A percentile compares a stretch with the other conserved stretches of the same genome.
phyloP scores from a whole-genome alignment of 345 rosid genomes.

The Gossypium herbaceum region DNA sequence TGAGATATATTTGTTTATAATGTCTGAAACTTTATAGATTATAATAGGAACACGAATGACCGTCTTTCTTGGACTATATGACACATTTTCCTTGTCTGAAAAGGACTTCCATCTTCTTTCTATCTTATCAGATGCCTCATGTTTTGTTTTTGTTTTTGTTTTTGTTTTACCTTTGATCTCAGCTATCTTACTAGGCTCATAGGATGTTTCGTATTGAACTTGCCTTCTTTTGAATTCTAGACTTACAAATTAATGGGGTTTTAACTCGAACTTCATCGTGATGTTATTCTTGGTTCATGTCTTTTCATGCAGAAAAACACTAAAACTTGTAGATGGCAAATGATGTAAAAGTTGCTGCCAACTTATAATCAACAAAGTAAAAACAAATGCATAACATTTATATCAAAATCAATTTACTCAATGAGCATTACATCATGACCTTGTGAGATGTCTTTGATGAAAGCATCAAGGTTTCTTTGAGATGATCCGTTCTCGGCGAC shows the following conservation, averaged over 20 bases:
- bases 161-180: background rate
- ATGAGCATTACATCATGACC: background rate
- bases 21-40: background rate
- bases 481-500: conserved; percentile 25
- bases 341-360: background rate
- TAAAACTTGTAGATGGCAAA: background rate
- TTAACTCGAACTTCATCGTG: background rate
- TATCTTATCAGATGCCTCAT: background rate
- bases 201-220: background rate
- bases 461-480: conserved; percentile 10
- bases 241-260: background rate
- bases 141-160: background rate
- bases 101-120: background rate
- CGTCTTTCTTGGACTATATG: background rate
- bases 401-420: background rate
- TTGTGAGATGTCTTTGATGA: background rate
- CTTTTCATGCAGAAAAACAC: background rate
- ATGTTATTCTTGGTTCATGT: background rate
- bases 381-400: background rate
- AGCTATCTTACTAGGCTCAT: background rate
- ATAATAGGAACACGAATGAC: background rate
- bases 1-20: background rate
- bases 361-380: background rate
- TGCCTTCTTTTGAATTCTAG: background rate
- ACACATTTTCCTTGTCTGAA: background rate